These are phyloP conservation scores for Xerocomellus dryophilus DNA, from an alignment of 768 basidiomycete species.

Conservation along the genomic window DNA sequence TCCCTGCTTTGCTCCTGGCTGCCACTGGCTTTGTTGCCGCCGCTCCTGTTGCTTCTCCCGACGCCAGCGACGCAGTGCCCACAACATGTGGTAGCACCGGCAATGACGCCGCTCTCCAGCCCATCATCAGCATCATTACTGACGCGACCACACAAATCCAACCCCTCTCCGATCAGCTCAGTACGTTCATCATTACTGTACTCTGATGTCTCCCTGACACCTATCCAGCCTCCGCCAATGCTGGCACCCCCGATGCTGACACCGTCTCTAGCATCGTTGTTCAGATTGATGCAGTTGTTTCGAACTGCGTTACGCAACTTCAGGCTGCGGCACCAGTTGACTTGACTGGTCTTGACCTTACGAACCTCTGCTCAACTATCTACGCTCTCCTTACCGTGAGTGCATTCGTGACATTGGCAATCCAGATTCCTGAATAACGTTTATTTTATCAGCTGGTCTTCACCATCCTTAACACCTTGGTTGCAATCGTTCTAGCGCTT, in stretches of 20 bases:
- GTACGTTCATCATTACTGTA: background rate
- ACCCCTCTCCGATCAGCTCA: background rate
- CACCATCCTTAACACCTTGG: background rate
- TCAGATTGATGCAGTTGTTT: background rate
- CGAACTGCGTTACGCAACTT: background rate
- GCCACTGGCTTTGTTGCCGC: slow-evolving; percentile 20
- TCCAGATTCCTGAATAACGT: background rate
- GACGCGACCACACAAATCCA: background rate
- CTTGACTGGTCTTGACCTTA: background rate
- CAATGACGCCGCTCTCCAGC: background rate
- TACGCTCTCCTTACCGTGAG: slow-evolving; percentile 4
- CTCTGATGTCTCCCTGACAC: background rate
- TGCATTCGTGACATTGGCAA: background rate
- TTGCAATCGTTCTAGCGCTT: background rate
- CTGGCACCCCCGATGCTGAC: background rate
- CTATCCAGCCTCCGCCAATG: background rate
- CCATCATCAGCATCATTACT: background rate
- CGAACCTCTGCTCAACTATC: background rate
- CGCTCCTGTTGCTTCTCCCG: background rate
- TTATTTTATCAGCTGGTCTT: background rate
- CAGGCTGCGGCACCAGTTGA: background rate
- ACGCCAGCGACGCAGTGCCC: background rate
- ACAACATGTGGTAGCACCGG: background rate
- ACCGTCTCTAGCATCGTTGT: background rate
- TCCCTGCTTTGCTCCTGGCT: slow-evolving; percentile 17